Conservation (phyloP, 352 stramenopile genomes). For the Phytophthora fragariae region DNA sequence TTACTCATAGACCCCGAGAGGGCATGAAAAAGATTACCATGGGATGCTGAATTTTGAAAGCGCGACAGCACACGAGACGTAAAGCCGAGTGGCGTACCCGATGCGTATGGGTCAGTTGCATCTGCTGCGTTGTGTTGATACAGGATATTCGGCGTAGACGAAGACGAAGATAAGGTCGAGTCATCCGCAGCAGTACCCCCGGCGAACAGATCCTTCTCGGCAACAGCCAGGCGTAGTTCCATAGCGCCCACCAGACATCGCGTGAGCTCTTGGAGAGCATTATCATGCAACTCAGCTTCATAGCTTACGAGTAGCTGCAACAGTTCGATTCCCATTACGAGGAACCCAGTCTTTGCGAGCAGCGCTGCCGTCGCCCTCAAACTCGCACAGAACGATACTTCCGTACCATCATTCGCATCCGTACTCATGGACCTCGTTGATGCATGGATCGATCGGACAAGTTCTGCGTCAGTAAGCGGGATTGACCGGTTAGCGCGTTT, state of each 20-base stretch:
- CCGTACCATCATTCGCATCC: constrained; percentile 12
- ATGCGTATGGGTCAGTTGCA: constrained; percentile 18
- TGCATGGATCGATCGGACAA: constrained; percentile 43
- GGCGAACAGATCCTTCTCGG: constrained; percentile 63
- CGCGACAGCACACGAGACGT: constrained; percentile 82
- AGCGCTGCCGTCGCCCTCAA: constrained; percentile 41
- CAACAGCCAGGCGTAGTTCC: constrained; percentile 56
- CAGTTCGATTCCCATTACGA: constrained; percentile 76
- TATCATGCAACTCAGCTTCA: constrained; percentile 48
- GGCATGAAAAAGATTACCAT: constrained; percentile 67
- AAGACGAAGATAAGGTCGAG: constrained; percentile 31
- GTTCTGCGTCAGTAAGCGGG: constrained; percentile 35
- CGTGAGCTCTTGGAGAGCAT: constrained; percentile 61
- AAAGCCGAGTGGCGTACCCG: constrained; percentile 48
- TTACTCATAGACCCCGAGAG: constrained; percentile 53
- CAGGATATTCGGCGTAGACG: constrained; percentile 36
- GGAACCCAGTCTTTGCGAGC: constrained; percentile 75
- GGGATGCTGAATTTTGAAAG: constrained; percentile 60
- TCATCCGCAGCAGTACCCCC: constrained; percentile 25
- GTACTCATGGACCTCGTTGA: constrained; percentile 28
- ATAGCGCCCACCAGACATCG: constrained; percentile 71
- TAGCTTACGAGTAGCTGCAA: constrained; percentile 78
- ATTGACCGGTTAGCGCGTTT: constrained; percentile 15
- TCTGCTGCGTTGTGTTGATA: constrained; percentile 27
- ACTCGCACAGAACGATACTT: constrained; percentile 29